These are phyloP conservation scores for Solioccasus polychromus DNA, from an alignment of 768 basidiomycete genomes.

Conservation along the genomic window DNA sequence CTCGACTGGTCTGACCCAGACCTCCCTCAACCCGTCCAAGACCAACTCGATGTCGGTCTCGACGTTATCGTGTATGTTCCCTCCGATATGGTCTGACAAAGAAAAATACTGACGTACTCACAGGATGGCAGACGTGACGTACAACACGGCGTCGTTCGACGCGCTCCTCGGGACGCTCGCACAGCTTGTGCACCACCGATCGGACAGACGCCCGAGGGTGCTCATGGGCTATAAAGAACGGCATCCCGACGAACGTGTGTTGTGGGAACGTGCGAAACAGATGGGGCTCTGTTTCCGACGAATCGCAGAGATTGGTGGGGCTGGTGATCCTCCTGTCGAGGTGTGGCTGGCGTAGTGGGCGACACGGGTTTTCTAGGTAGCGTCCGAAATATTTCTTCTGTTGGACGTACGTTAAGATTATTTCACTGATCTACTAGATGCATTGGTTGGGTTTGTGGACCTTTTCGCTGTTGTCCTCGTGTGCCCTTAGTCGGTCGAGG, in stretches of 20 bases:
- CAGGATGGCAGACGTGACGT: constrained; percentile 92
- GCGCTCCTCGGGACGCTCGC: constrained; percentile 68
- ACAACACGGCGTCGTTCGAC: constrained; percentile 85
- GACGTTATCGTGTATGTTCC: constrained; percentile 68
- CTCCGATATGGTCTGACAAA: not conserved
- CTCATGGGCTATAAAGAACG: constrained; percentile 87
- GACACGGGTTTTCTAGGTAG: too few species aligned
- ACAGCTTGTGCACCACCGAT: constrained; percentile 37
- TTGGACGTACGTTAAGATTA: too few species aligned
- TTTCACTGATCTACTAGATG: not conserved
- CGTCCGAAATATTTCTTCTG: too few species aligned
- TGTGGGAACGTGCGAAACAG: constrained; percentile 62
- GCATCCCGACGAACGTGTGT: constrained; percentile 65
- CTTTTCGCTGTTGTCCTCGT: too few species aligned
- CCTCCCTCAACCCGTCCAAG: constrained; percentile 46
- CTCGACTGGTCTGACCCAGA: constrained; percentile 77
- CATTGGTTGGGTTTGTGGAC: too few species aligned
- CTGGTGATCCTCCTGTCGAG: constrained; percentile 64
- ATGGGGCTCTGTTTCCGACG: constrained; percentile 55
- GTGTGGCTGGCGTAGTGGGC: too few species aligned
- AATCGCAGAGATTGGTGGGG: constrained; percentile 54
- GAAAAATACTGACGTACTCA: not conserved
- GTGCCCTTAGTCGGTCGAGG: too few species aligned
- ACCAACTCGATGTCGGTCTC: constrained; percentile 39
- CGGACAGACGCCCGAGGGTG: constrained; percentile 40